Evolutionary conservation across 164 flowering plant genomes (phyloP).

Genomic region (Platanus orientalis): DNA sequence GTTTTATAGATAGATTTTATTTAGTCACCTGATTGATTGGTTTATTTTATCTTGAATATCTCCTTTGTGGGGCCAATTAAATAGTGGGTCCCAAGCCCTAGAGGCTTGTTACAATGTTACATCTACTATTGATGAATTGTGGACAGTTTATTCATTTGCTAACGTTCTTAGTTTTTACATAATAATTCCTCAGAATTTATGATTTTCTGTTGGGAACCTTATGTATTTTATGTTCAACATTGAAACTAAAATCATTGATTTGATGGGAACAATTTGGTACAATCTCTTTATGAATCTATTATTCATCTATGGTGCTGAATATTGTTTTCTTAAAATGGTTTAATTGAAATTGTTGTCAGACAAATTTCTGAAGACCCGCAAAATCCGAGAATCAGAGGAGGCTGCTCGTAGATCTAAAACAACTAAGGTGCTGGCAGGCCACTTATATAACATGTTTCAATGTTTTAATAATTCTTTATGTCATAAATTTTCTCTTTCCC

Average conservation of each 20-base stretch:
- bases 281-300: background rate
- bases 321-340: conserved; percentile 1
- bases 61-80: background rate
- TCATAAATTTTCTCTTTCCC: background rate
- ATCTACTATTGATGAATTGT: background rate
- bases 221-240: no score
- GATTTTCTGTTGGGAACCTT: background rate
- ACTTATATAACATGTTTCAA: no score
- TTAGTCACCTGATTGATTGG: background rate
- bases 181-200: background rate
- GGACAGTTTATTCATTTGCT: background rate
- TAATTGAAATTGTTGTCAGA: conserved; percentile 37
- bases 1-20: no score
- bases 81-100: background rate
- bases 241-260: background rate
- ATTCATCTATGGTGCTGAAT: background rate
- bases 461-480: background rate
- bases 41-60: background rate
- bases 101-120: background rate
- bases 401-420: conserved; percentile 77
- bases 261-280: background rate
- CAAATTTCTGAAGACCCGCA: conserved; percentile 69
- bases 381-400: conserved; percentile 85
- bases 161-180: background rate
- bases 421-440: conserved; percentile 51